phyloP scores from a whole-genome alignment of 108 stramenopile species.

The Mediolabrus comicus region DNA sequence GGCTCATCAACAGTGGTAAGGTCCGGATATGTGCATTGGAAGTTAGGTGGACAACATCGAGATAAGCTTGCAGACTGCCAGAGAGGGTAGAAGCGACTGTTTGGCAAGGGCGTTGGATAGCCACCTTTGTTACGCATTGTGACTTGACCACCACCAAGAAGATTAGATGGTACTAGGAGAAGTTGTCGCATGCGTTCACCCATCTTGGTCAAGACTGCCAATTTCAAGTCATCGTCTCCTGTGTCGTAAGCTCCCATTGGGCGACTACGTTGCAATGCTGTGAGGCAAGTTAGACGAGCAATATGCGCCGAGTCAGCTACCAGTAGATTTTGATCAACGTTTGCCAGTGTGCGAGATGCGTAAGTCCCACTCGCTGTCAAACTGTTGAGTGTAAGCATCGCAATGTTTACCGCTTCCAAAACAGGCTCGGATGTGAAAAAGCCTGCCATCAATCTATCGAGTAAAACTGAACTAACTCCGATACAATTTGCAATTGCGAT shows the following conservation, averaged over 20 bases:
- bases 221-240: constrained; percentile 70
- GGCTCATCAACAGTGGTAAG: constrained; percentile 60
- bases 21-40: constrained; percentile 63
- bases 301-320: constrained; percentile 76
- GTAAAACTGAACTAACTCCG: constrained; percentile 73
- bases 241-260: constrained; percentile 54
- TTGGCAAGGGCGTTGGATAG: constrained; percentile 52
- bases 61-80: constrained; percentile 75
- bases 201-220: constrained; percentile 51
- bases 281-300: constrained; percentile 64
- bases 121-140: constrained; percentile 30
- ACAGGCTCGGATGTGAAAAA: constrained; percentile 75
- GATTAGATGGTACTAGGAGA: constrained; percentile 68
- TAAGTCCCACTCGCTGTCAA: constrained; percentile 60
- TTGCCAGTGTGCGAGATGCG: constrained; percentile 55
- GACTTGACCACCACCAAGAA: constrained; percentile 29
- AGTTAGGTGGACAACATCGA: constrained; percentile 51
- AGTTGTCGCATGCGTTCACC: constrained; percentile 56
- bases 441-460: constrained; percentile 74
- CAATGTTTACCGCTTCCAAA: constrained; percentile 58
- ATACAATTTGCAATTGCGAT: constrained; percentile 78
- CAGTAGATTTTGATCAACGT: constrained; percentile 63
- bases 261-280: constrained; percentile 63
- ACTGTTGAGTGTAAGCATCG: constrained; percentile 51
- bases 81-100: constrained; percentile 60